Base-by-base conservation (phyloP, 2,329 filamentous ascomycete genomes). In the Trichocomaceae sp. region DNA sequence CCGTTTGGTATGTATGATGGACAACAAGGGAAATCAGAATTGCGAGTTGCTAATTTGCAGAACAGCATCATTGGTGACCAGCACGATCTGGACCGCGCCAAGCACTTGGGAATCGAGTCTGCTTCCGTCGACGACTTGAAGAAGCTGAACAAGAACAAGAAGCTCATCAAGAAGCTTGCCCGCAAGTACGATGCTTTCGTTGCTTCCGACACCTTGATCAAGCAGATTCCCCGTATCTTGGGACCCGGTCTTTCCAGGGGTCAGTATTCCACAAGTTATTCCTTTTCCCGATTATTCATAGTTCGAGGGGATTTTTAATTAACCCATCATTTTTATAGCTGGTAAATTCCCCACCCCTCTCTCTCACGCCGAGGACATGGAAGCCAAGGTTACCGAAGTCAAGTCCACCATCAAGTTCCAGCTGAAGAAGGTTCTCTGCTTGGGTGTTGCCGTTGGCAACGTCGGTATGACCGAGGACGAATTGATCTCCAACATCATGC, bases 101-200 rank as follows among this genome's bases (percentile, higher is more conserved):
- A 99, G 87, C 93, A 99, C 84, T 88, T 90, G 73, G 92, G 90
- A 77, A 85, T 97, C 68, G 93, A 99, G 75, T 90, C 92, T 81
- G 97, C 97, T 93, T 95, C 89, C 72, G 79, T 89, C 65, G 93
- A 99, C 72, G 93, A 99, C 79, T 81, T 99, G 81, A 99, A 99
- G 89, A 99, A 99, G 88, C 90, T 99, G 68, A 99, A 99, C 88
- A 99, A 99, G 90, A 99, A 99, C 90, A 97, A 99, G 89, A 99
- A 99, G 88, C 87, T 97, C 73, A 96, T 99, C 87, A 99, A 99
- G 90, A 99, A 99, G 88, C 88, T 99, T 66, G 93, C 93, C 63
- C 90, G 91, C 86, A 99, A 99, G 84, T 97, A 99, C 86, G 93
- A 99, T 79, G 93, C 93, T 69, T 99, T 99, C 82, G 80, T 99